These are phyloP conservation scores for Magnusiomyces magnusii DNA, from an alignment of 1,139 yeast species.

Conservation along the genomic window DNA sequence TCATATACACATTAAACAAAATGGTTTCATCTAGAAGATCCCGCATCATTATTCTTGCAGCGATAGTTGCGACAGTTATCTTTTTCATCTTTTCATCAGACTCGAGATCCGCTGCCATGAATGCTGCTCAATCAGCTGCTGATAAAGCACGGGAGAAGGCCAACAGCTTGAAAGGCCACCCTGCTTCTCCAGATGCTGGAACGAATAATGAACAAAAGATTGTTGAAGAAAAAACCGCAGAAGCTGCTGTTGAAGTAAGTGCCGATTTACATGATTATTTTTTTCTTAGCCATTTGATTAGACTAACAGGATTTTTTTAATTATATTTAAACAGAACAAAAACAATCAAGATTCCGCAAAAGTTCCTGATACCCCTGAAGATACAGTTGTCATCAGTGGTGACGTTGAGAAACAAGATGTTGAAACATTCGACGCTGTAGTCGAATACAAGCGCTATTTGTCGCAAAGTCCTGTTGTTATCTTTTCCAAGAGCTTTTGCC, in stretches of 20 bases:
- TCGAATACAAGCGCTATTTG: slow-evolving; percentile 53
- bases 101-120: background rate
- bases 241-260: background rate
- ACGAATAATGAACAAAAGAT: too few relatives aligned
- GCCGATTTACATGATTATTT: background rate
- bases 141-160: background rate
- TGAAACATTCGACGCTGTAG: slow-evolving; percentile 47
- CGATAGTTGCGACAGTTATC: slow-evolving; percentile 22
- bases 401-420: background rate
- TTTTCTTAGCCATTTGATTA: too few relatives aligned
- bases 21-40: slow-evolving; percentile 27
- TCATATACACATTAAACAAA: background rate
- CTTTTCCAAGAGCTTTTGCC: slow-evolving; percentile 46
- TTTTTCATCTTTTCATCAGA: slow-evolving; percentile 21
- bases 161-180: background rate
- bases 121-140: background rate
- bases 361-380: background rate
- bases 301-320: background rate
- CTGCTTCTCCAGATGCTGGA: background rate
- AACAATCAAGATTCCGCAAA: background rate
- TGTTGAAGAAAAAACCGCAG: too few relatives aligned
- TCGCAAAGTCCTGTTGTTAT: slow-evolving; percentile 49
- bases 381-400: background rate
- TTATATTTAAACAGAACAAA: background rate
- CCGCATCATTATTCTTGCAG: slow-evolving; percentile 23